phyloP scores from a whole-genome alignment of 192 early-diverging fungal genomes.

The Backusella westeae region DNA sequence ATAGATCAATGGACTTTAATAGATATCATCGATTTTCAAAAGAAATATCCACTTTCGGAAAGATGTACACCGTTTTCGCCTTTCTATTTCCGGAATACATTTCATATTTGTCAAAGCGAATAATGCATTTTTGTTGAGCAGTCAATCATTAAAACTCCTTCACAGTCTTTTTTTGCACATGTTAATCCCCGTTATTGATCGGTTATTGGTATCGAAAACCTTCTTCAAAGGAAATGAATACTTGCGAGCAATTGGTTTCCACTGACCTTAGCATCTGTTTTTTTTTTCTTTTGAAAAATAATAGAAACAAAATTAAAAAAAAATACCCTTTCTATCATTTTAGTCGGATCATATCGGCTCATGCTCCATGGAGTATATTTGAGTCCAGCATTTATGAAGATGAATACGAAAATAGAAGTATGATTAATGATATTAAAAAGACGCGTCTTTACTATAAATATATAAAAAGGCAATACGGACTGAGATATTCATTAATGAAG shows the following conservation, averaged over 20 bases:
- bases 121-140: background rate
- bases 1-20: too few species aligned
- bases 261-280: background rate
- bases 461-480: too few species aligned
- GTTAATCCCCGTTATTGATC: background rate
- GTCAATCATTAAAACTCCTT: background rate
- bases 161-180: background rate
- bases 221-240: background rate
- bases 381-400: background rate
- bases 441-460: background rate
- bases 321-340: background rate
- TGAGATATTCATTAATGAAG: background rate
- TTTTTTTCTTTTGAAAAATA: background rate
- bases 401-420: background rate
- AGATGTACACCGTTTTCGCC: background rate
- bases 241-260: background rate
- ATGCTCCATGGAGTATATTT: background rate
- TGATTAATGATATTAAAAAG: background rate
- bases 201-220: background rate
- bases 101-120: background rate
- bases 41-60: background rate
- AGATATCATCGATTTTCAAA: background rate
- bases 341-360: background rate
- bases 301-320: background rate
- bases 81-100: background rate